Evolutionary conservation across 2,329 filamentous ascomycete species (phyloP).

Genomic region (Beauveria rudraprayagi): DNA sequence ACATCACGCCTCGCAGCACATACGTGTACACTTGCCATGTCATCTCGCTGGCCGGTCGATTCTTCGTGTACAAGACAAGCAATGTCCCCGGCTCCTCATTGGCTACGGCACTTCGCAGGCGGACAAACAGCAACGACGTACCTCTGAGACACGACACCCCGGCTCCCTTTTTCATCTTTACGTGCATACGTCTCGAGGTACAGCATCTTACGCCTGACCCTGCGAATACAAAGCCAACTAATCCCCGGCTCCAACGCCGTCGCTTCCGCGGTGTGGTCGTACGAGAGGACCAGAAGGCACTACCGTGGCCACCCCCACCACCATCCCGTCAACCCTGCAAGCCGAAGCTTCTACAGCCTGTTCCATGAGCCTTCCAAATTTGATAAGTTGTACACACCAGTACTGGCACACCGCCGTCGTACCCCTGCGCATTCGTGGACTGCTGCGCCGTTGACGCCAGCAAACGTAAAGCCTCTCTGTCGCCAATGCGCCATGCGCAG

Average conservation of each 20-base stretch:
- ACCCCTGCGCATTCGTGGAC: neutral
- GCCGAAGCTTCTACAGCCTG: slow-evolving; percentile 3
- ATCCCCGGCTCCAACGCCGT: neutral
- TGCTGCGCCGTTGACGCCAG: neutral
- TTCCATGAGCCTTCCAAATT: slow-evolving; percentile 7
- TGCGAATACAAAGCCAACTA: neutral
- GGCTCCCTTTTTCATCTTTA: neutral
- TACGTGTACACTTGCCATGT: neutral
- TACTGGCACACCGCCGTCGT: neutral
- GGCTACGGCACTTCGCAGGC: neutral
- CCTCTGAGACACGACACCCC: slow-evolving; percentile 2
- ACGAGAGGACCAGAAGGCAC: neutral
- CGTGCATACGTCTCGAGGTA: neutral
- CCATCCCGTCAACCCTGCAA: neutral
- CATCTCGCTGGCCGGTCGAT: neutral
- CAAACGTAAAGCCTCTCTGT: neutral
- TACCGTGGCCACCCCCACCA: neutral
- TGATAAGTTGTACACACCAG: neutral
- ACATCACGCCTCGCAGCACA: neutral
- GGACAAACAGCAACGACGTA: slow-evolving; percentile 6
- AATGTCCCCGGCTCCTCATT: neutral
- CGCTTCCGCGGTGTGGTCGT: neutral
- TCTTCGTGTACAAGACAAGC: neutral
- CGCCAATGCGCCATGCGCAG: neutral
- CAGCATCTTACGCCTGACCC: slow-evolving; percentile 5